Percentiles rank a stretch among this genome's conserved stretches.
phyloP scores from a whole-genome alignment of 2,329 filamentous ascomycete species.

The Epichloe coenophiala region DNA sequence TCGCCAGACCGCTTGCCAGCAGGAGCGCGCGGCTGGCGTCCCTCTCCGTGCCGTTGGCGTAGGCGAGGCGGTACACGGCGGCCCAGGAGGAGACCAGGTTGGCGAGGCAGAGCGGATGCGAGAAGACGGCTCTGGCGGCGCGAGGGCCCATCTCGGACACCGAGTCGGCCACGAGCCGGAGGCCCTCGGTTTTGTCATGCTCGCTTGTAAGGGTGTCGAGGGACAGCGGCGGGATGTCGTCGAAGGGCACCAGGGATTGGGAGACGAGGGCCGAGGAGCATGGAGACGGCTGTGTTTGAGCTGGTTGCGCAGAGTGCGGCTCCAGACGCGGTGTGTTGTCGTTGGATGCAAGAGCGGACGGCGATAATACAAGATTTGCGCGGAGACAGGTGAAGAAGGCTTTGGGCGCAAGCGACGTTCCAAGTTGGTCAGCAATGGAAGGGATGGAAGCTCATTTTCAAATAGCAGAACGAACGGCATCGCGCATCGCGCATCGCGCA shows the following conservation, averaged over 20 bases:
- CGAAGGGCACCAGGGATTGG: conserved; percentile 23
- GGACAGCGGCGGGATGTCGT: conserved; percentile 47
- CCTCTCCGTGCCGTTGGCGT: conserved; percentile 21
- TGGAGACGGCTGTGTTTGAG: conserved; percentile 30
- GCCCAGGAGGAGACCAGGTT: conserved; percentile 31
- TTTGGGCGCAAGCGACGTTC: conserved; percentile 18
- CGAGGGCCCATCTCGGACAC: conserved; percentile 69
- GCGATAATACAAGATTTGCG: conserved; percentile 60
- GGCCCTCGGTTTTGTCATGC: conserved; percentile 50
- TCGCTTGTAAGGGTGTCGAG: conserved; percentile 42
- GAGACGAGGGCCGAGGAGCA: conserved; percentile 33
- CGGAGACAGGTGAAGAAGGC: conserved; percentile 75
- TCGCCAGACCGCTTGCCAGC: conserved; percentile 46
- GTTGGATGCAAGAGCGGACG: conserved; percentile 47
- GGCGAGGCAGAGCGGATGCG: conserved; percentile 43
- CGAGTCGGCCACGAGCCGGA: conserved; percentile 66
- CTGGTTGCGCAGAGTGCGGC: conserved; percentile 26
- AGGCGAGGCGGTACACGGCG: conserved; percentile 32
- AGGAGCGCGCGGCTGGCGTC: conserved; percentile 41
- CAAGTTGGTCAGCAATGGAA: too few species aligned
- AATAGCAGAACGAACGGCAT: too few species aligned
- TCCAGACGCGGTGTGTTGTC: conserved; percentile 51
- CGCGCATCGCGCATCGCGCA: too few species aligned
- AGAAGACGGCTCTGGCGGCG: conserved; percentile 48
- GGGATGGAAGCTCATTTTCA: too few species aligned